phyloP scores from a whole-genome alignment of 2,329 filamentous ascomycete species.

The Didymella lethalis region DNA sequence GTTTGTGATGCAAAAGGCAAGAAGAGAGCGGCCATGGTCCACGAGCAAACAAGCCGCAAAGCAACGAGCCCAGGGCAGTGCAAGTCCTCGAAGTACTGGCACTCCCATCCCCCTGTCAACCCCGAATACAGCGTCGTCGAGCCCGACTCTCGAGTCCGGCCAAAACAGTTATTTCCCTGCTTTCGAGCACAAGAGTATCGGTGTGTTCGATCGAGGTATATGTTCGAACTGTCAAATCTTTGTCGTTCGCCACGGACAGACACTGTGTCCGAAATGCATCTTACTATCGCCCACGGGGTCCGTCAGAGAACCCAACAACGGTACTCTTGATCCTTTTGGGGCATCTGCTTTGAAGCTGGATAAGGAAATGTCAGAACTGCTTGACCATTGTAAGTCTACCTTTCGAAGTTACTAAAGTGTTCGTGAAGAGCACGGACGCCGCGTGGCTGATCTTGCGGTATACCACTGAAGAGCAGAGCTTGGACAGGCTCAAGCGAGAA shows the following conservation, averaged over 20 bases:
- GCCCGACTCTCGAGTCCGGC: conserved; percentile 33
- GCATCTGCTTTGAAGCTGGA: conserved; percentile 40
- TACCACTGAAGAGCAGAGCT: not conserved
- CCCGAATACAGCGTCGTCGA: conserved; percentile 44
- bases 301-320: conserved; percentile 35
- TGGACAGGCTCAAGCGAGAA: not conserved
- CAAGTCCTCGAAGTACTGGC: conserved; percentile 40
- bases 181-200: conserved; percentile 23
- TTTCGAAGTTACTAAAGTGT: not conserved
- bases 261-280: conserved; percentile 41
- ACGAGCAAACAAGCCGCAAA: conserved; percentile 50
- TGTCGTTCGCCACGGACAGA: conserved; percentile 41
- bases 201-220: conserved; percentile 30
- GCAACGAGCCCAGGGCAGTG: conserved; percentile 36
- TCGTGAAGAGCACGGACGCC: not conserved
- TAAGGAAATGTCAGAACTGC: conserved; percentile 39
- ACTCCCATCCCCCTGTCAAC: conserved; percentile 42
- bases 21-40: conserved; percentile 50
- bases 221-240: conserved; percentile 46
- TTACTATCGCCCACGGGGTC: conserved; percentile 30
- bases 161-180: conserved; percentile 33
- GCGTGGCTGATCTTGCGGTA: not conserved
- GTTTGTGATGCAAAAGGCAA: conserved; percentile 52
- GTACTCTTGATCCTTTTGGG: conserved; percentile 46
- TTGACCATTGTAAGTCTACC: conserved; percentile 47